phyloP scores from a whole-genome alignment of 768 basidiomycete species.

The Suillus hirtellus region DNA sequence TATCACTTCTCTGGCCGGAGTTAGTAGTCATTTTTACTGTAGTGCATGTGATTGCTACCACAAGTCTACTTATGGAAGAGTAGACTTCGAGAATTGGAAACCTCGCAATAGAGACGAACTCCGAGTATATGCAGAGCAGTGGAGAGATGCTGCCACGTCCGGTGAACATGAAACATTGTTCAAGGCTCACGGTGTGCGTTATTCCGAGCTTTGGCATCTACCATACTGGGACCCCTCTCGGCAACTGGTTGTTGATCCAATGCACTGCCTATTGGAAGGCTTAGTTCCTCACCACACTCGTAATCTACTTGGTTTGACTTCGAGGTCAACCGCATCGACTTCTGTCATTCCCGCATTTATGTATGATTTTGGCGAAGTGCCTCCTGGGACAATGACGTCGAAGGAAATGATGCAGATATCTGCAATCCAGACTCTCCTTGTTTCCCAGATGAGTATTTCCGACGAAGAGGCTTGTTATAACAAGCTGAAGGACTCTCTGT shows the following conservation, averaged over 20 bases:
- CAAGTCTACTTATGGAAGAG: no score
- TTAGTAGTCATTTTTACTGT: no score
- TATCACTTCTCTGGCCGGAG: no score
- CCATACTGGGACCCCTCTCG: no score
- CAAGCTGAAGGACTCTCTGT: conserved; percentile 5
- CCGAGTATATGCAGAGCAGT: no score
- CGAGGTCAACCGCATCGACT: neutral
- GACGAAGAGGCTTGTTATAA: no score
- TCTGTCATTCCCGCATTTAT: neutral
- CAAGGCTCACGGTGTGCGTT: no score
- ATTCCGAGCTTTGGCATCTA: no score
- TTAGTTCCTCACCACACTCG: neutral
- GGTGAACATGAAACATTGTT: no score
- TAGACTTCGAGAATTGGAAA: conserved; percentile 18
- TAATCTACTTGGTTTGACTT: conserved; percentile 11
- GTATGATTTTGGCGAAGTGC: neutral
- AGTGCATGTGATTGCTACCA: no score
- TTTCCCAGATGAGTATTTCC: neutral
- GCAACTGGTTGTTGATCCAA: conserved; percentile 29
- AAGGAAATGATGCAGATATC: conserved; percentile 4
- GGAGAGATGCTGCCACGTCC: no score
- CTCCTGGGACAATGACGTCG: neutral
- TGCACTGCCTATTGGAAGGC: conserved; percentile 37
- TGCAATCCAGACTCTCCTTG: conserved; percentile 10
- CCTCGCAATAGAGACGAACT: conserved; percentile 10